These are phyloP conservation scores for Hymenochaete sp. DNA, from an alignment of 1,284 basidiomycete species.

Conservation along the genomic window DNA sequence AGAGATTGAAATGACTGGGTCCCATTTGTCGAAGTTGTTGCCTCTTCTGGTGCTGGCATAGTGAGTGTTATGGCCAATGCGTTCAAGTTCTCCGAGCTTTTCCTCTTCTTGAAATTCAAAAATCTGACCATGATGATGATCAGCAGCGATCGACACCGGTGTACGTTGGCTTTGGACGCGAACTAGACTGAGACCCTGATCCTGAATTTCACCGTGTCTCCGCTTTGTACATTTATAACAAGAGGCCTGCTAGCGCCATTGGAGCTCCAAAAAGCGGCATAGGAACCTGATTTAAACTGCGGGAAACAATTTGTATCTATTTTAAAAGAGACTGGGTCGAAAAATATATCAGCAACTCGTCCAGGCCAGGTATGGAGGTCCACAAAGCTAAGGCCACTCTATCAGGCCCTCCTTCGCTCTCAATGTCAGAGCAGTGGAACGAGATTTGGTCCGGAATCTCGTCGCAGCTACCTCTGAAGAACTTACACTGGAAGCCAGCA, in stretches of 20 bases:
- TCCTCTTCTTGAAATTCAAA: too few species aligned
- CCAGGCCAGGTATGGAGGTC: slow-evolving; percentile 25
- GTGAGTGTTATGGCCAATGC: background rate
- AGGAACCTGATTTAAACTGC: too few species aligned
- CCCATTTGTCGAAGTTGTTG: slow-evolving; percentile 42
- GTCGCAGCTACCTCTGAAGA: slow-evolving; percentile 76
- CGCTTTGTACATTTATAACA: too few species aligned
- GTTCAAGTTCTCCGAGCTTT: too few species aligned
- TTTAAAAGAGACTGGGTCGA: background rate
- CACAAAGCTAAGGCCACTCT: slow-evolving; percentile 55
- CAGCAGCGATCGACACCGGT: too few species aligned
- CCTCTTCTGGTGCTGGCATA: slow-evolving; percentile 51
- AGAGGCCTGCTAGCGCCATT: too few species aligned
- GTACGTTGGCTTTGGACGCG: too few species aligned
- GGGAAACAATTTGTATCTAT: too few species aligned
- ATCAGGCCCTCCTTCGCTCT: slow-evolving; percentile 50
- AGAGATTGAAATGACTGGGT: slow-evolving; percentile 57
- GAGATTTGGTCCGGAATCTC: slow-evolving; percentile 58
- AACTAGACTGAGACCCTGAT: too few species aligned
- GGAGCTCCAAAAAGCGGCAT: too few species aligned
- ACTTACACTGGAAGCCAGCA: slow-evolving; percentile 82
- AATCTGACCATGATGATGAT: too few species aligned
- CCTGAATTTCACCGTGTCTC: too few species aligned
- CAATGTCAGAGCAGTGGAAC: slow-evolving; percentile 61
- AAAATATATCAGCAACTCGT: background rate